phyloP scores from a whole-genome alignment of 768 basidiomycete genomes.

The Cystobasidiopsis lactophilus region DNA sequence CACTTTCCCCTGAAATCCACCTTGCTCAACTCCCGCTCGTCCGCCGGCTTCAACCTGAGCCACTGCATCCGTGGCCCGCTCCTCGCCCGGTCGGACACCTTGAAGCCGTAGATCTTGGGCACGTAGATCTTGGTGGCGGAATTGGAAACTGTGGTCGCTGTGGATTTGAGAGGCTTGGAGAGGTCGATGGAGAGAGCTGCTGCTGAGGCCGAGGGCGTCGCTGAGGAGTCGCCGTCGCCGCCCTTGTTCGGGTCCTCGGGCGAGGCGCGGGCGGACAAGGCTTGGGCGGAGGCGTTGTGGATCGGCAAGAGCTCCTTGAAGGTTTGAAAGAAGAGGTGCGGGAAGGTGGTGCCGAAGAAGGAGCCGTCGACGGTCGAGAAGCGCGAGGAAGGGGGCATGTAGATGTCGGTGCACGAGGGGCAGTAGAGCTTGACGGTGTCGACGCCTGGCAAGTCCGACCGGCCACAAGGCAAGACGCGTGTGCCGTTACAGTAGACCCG shows the following conservation, averaged over 20 bases:
- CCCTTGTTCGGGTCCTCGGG: constrained; percentile 23
- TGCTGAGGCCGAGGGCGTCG: no score
- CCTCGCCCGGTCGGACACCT: constrained; percentile 82
- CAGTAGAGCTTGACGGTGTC: constrained; percentile 97
- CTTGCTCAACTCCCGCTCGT: constrained; percentile 51
- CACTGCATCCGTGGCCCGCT: constrained; percentile 94
- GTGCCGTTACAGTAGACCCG: constrained; percentile 77
- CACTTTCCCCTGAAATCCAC: constrained; percentile 30
- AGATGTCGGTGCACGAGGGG: constrained; percentile 94
- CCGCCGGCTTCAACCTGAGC: constrained; percentile 69
- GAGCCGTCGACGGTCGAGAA: constrained; percentile 95
- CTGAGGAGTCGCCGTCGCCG: neutral
- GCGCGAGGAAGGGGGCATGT: constrained; percentile 78
- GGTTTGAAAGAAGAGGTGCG: constrained; percentile 92
- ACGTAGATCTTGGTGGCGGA: constrained; percentile 44
- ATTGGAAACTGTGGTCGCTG: constrained; percentile 12
- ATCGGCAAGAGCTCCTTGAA: constrained; percentile 54
- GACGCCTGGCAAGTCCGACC: constrained; percentile 81
- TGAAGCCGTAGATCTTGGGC: constrained; percentile 90
- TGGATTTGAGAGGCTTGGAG: neutral
- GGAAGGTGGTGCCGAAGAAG: constrained; percentile 98
- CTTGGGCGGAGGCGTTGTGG: neutral
- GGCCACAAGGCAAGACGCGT: constrained; percentile 81
- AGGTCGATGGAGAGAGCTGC: constrained; percentile 5
- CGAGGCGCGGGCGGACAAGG: neutral